phyloP scores from a whole-genome alignment of 2,329 filamentous ascomycete genomes.

The Venturiaceae sp. region DNA sequence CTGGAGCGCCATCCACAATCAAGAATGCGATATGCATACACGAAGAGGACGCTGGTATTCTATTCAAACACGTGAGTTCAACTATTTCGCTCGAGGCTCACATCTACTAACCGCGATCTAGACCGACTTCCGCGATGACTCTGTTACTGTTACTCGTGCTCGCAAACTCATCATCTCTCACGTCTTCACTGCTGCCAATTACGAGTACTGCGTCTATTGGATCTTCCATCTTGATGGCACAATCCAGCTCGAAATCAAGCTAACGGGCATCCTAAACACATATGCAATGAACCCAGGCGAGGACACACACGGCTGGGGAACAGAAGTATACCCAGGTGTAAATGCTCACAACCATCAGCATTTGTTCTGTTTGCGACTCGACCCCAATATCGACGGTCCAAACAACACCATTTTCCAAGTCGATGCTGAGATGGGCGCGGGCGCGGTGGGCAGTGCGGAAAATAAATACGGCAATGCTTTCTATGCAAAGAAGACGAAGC shows the following conservation, averaged over 20 bases:
- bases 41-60: slow-evolving; percentile 82
- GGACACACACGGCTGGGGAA: slow-evolving; percentile 79
- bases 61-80: slow-evolving; percentile 66
- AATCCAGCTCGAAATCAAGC: slow-evolving; percentile 79
- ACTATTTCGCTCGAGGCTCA: not conserved
- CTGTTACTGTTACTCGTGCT: slow-evolving; percentile 73
- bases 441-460: slow-evolving; percentile 66
- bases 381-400: slow-evolving; percentile 78
- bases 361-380: slow-evolving; percentile 81
- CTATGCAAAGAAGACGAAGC: slow-evolving; percentile 73
- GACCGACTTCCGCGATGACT: slow-evolving; percentile 85
- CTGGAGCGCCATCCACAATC: slow-evolving; percentile 67
- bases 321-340: slow-evolving; percentile 81
- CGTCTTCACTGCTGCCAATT: slow-evolving; percentile 92
- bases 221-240: slow-evolving; percentile 89
- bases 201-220: slow-evolving; percentile 86
- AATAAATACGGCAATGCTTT: slow-evolving; percentile 91
- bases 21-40: slow-evolving; percentile 95
- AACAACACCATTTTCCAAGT: slow-evolving; percentile 79
- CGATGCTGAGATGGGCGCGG: slow-evolving; percentile 62
- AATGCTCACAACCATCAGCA: slow-evolving; percentile 97
- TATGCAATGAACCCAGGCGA: slow-evolving; percentile 73
- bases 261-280: slow-evolving; percentile 60
- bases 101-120: slow-evolving; percentile 11
- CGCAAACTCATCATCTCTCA: slow-evolving; percentile 82